Evolutionary conservation across 2,329 filamentous ascomycete genomes (phyloP).

Genomic region (Fusarium sp.): DNA sequence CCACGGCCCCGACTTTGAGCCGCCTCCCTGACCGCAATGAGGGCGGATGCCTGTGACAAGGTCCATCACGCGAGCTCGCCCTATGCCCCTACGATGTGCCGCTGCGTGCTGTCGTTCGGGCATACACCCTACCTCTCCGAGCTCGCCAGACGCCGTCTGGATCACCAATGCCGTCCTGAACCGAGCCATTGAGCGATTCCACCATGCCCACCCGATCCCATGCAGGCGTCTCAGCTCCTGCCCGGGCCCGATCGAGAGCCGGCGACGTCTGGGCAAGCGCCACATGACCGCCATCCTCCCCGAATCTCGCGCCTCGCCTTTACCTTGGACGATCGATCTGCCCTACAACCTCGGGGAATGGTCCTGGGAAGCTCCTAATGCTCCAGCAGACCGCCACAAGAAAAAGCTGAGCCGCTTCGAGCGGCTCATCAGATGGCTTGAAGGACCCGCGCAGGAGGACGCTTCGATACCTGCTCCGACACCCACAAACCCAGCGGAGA

Average conservation of each 20-base stretch:
- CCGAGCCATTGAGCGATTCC: slow-evolving; percentile 48
- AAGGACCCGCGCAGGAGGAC: slow-evolving; percentile 20
- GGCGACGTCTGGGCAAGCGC: slow-evolving; percentile 64
- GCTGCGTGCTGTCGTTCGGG: slow-evolving; percentile 43
- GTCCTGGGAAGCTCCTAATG: slow-evolving; percentile 64
- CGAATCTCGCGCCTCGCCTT: slow-evolving; percentile 50
- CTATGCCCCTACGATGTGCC: slow-evolving; percentile 49
- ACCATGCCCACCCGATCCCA: slow-evolving; percentile 31
- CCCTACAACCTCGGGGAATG: slow-evolving; percentile 59
- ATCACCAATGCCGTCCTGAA: slow-evolving; percentile 49
- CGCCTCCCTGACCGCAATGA: slow-evolving; percentile 10
- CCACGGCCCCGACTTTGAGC: slow-evolving; percentile 7
- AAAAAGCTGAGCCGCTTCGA: slow-evolving; percentile 41
- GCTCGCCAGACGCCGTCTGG: slow-evolving; percentile 45
- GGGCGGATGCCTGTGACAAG: slow-evolving; percentile 7
- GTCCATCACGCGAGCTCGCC: slow-evolving; percentile 1
- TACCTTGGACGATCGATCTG: slow-evolving; percentile 61
- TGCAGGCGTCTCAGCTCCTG: slow-evolving; percentile 55
- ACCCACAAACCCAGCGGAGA: neutral
- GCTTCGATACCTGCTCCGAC: neutral
- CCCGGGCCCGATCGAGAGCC: slow-evolving; percentile 67
- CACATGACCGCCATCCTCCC: slow-evolving; percentile 65
- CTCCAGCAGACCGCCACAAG: slow-evolving; percentile 42
- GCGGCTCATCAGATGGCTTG: slow-evolving; percentile 47
- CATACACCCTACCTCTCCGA: slow-evolving; percentile 24